Conservation (phyloP, 2,329 filamentous ascomycete genomes). For the Helicocarpus griseus region DNA sequence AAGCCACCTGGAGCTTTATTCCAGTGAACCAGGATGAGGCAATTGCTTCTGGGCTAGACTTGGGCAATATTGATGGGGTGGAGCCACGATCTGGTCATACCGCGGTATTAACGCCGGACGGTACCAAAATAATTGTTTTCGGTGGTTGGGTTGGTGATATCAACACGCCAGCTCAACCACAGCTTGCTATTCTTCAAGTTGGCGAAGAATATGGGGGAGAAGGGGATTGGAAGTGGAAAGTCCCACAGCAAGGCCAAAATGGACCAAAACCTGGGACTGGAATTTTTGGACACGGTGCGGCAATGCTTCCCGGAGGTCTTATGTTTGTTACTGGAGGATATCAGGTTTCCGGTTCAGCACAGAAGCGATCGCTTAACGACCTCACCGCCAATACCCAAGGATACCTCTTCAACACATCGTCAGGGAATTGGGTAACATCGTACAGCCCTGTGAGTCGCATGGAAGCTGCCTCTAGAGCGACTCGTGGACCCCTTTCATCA, state of each 20-base stretch:
- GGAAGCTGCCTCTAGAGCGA: conserved; percentile 13
- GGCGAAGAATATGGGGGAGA: conserved; percentile 58
- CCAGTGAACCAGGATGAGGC: conserved; percentile 43
- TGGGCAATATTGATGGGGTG: conserved; percentile 42
- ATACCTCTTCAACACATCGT: conserved; percentile 54
- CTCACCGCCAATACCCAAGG: conserved; percentile 34
- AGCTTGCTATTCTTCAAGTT: conserved; percentile 67
- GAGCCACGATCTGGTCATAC: conserved; percentile 86
- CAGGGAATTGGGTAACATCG: conserved; percentile 46
- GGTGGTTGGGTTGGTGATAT: conserved; percentile 91
- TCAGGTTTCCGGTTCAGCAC: conserved; percentile 34
- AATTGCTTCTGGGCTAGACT: conserved; percentile 47
- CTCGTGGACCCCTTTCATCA: conserved; percentile 19
- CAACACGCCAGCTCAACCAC: conserved; percentile 65
- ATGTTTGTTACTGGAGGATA: conserved; percentile 55
- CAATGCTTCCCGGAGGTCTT: conserved; percentile 51
- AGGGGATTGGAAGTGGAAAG: conserved; percentile 35
- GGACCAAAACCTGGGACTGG: conserved; percentile 38
- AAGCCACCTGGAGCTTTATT: conserved; percentile 78
- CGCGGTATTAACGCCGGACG: conserved; percentile 69
- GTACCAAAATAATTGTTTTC: conserved; percentile 63
- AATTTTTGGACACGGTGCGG: conserved; percentile 52
- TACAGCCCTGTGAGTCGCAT: conserved; percentile 42
- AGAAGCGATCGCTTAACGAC: conserved; percentile 26
- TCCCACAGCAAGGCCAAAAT: conserved; percentile 28